Conservation (phyloP, 73 alveolate genomes). For the Stentor roeselii region DNA sequence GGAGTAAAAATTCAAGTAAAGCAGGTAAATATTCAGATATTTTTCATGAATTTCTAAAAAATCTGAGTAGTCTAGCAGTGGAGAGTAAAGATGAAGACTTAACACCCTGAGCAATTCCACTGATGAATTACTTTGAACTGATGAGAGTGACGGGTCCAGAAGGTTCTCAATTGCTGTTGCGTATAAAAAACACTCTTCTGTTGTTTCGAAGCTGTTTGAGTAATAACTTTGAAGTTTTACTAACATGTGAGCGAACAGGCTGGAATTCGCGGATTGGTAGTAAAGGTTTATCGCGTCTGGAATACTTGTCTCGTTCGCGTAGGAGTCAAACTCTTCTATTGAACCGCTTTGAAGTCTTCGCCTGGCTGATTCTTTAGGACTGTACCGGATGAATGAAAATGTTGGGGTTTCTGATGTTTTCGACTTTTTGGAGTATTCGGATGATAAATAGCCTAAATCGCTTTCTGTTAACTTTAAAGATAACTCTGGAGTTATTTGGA, state of each 20-base stretch:
- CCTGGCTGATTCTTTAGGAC: too few relatives aligned
- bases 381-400: too few relatives aligned
- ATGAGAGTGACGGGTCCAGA: background rate
- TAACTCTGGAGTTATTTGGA: too few relatives aligned
- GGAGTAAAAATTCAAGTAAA: background rate
- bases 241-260: background rate
- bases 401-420: too few relatives aligned
- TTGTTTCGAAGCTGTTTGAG: background rate
- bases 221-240: background rate
- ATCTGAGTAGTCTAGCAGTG: background rate
- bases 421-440: too few relatives aligned
- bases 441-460: too few relatives aligned
- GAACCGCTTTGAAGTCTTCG: too few relatives aligned
- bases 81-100: too few relatives aligned
- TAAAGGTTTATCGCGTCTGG: background rate
- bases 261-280: background rate
- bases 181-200: background rate
- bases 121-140: background rate
- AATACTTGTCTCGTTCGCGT: background rate
- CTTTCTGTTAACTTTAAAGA: too few relatives aligned
- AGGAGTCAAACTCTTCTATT: too few relatives aligned
- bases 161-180: background rate
- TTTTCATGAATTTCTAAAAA: background rate
- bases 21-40: too few relatives aligned
- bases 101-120: background rate